phyloP scores from a whole-genome alignment of 768 basidiomycete genomes.

The Pleurotus salmoneostramineus region DNA sequence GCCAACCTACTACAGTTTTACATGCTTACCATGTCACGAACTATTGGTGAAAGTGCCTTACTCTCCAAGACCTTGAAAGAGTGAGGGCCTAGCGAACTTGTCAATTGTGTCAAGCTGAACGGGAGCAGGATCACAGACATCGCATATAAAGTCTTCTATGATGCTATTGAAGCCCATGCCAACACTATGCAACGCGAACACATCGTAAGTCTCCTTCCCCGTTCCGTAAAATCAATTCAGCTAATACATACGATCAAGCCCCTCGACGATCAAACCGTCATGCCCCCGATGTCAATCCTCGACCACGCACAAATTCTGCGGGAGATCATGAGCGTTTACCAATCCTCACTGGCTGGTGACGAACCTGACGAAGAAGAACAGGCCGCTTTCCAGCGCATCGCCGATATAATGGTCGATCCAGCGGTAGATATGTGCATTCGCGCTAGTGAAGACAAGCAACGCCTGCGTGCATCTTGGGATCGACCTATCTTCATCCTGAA shows the following conservation, averaged over 20 bases:
- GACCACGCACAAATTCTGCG: slow-evolving; percentile 82
- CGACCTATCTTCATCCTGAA: slow-evolving; percentile 81
- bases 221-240: too few species aligned
- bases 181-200: slow-evolving; percentile 53
- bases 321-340: slow-evolving; percentile 87
- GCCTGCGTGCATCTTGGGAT: slow-evolving; percentile 67
- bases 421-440: slow-evolving; percentile 70
- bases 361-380: slow-evolving; percentile 37
- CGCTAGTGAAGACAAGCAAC: slow-evolving; percentile 63
- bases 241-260: slow-evolving; percentile 53
- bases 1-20: slow-evolving; percentile 97
- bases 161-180: slow-evolving; percentile 82
- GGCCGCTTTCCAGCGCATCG: slow-evolving; percentile 58
- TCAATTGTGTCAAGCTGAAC: neutral
- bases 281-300: slow-evolving; percentile 74
- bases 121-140: slow-evolving; percentile 66
- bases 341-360: slow-evolving; percentile 76
- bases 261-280: slow-evolving; percentile 62
- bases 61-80: slow-evolving; percentile 76
- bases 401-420: slow-evolving; percentile 85
- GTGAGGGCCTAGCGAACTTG: slow-evolving; percentile 36
- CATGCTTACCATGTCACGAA: slow-evolving; percentile 85
- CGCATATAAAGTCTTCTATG: slow-evolving; percentile 83
- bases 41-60: slow-evolving; percentile 80
- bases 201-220: slow-evolving; percentile 36